Percentiles rank a stretch among this genome's conserved stretches.
phyloP scores from a whole-genome alignment of 1,284 basidiomycete species.

The Ustilago vetiveriae region DNA sequence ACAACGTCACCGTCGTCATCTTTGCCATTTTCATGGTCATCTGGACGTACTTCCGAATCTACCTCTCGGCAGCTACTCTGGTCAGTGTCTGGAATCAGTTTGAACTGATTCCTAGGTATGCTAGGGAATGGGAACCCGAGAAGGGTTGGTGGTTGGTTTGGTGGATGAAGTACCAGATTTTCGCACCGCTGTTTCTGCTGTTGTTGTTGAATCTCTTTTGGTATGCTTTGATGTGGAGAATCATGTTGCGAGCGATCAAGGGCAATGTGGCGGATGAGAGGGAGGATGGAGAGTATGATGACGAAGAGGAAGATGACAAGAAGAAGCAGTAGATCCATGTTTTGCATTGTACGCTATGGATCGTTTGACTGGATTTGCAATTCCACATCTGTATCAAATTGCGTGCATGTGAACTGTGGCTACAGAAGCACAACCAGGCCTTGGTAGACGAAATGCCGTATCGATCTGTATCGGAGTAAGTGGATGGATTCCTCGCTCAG shows the following conservation, averaged over 20 bases:
- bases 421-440: slow-evolving; percentile 53
- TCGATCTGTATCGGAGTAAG: slow-evolving; percentile 55
- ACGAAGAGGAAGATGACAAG: slow-evolving; percentile 49
- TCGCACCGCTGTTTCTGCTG: slow-evolving; percentile 62
- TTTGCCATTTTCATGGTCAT: slow-evolving; percentile 62
- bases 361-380: slow-evolving; percentile 3
- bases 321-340: slow-evolving; percentile 36
- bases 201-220: slow-evolving; percentile 65
- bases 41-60: slow-evolving; percentile 87
- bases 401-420: too few species aligned
- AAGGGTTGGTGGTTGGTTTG: slow-evolving; percentile 62
- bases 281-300: slow-evolving; percentile 63
- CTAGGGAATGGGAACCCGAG: slow-evolving; percentile 57
- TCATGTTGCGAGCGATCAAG: slow-evolving; percentile 52
- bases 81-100: slow-evolving; percentile 87
- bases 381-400: too few species aligned
- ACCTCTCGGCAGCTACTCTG: slow-evolving; percentile 85
- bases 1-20: slow-evolving; percentile 47
- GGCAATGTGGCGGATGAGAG: slow-evolving; percentile 55
- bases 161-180: slow-evolving; percentile 66
- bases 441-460: slow-evolving; percentile 53
- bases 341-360: neutral
- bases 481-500: slow-evolving; percentile 54
- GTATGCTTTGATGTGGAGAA: slow-evolving; percentile 65
- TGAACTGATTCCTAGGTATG: slow-evolving; percentile 74